These are phyloP conservation scores for Verticillium alfalfae DNA, from an alignment of 2,329 filamentous ascomycete genomes.

Conservation along the genomic window DNA sequence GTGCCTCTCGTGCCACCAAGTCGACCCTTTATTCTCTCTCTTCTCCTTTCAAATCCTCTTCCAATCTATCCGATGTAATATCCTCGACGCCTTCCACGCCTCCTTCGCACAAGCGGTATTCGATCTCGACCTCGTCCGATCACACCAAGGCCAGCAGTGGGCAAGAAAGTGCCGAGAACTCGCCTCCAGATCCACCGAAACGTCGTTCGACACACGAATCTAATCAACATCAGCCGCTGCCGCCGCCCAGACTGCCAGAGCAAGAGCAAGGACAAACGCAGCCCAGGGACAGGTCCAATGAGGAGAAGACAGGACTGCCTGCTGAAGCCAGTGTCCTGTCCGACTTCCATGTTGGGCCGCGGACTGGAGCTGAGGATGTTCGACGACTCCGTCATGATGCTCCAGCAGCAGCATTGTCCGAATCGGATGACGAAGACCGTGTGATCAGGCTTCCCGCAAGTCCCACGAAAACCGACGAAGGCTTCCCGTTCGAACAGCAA, in stretches of 20 bases:
- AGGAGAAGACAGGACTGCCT: not conserved
- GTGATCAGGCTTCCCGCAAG: not conserved
- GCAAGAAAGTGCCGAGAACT: slow-evolving; percentile 5
- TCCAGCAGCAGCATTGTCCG: not conserved
- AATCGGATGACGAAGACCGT: not conserved
- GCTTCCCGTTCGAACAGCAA: slow-evolving; percentile 1
- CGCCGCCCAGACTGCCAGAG: not conserved
- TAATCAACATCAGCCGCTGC: too few species aligned
- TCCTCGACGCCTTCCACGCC: slow-evolving; percentile 2
- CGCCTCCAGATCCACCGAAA: slow-evolving; percentile 1
- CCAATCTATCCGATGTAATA: not conserved
- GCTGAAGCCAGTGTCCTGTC: not conserved
- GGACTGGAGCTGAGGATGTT: not conserved
- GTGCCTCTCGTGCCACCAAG: slow-evolving; percentile 26
- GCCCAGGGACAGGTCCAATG: not conserved
- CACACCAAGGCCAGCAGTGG: slow-evolving; percentile 9
- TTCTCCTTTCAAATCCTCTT: slow-evolving; percentile 21
- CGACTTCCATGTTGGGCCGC: not conserved
- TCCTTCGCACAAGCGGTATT: slow-evolving; percentile 8
- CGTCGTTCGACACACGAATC: not conserved
- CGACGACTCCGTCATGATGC: not conserved
- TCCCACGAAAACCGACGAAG: not conserved
- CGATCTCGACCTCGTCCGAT: slow-evolving; percentile 8
- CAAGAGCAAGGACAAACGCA: slow-evolving; percentile 1
- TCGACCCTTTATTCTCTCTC: slow-evolving; percentile 26